These are phyloP conservation scores for Botryosphaeria dothidea DNA, from an alignment of 2,329 filamentous ascomycete genomes.

Conservation along the genomic window DNA sequence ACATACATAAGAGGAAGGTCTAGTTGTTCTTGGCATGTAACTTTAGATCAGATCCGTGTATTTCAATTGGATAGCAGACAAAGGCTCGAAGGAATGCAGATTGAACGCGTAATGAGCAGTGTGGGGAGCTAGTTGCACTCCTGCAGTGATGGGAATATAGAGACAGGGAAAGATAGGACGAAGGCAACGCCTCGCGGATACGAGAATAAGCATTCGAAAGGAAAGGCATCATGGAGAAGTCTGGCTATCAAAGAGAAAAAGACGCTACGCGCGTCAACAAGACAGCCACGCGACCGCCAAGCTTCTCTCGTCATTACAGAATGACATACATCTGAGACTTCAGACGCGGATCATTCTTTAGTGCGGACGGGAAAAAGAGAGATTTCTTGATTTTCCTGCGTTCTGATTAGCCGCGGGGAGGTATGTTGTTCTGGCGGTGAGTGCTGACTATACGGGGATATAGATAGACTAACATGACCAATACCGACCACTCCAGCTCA, in stretches of 20 bases:
- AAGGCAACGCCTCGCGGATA: not conserved
- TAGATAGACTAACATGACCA: constrained; percentile 9
- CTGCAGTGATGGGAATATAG: not conserved
- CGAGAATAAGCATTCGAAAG: not conserved
- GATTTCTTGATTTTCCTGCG: not conserved
- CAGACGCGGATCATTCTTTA: constrained; percentile 1
- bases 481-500: not conserved
- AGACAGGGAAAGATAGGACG: not conserved
- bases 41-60: not conserved
- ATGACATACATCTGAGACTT: constrained; percentile 8
- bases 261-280: not conserved
- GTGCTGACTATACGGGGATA: constrained; percentile 2
- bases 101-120: constrained; percentile 5
- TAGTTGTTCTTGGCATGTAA: not conserved
- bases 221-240: not conserved
- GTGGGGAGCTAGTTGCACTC: not conserved
- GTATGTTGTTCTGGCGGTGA: not conserved
- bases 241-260: not conserved
- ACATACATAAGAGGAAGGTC: not conserved
- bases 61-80: not conserved
- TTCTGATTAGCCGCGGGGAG: not conserved
- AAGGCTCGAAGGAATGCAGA: not conserved
- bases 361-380: not conserved
- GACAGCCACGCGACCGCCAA: not conserved
- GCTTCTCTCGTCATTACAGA: not conserved